A percentile compares a stretch with the other conserved stretches of the same genome.
These are phyloP conservation scores for Hericium erinaceus DNA, from an alignment of 768 basidiomycete genomes.

Conservation along the genomic window DNA sequence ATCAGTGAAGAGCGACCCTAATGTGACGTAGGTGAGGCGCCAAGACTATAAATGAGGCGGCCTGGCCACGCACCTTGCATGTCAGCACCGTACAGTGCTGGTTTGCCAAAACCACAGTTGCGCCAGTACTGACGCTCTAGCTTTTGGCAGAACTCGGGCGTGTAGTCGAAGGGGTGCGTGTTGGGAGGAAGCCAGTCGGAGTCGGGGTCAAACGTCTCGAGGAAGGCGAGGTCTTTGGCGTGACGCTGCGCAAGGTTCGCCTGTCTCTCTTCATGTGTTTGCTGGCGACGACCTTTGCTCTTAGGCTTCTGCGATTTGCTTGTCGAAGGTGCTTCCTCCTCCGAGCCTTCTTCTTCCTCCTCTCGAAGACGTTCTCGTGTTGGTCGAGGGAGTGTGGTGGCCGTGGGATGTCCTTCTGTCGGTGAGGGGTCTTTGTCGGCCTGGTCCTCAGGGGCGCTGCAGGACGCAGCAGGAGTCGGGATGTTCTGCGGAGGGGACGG, in stretches of 20 bases:
- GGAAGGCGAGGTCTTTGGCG: conserved; percentile 43
- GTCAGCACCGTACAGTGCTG: conserved; percentile 99
- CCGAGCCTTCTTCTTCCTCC: conserved; percentile 12
- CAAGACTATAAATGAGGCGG: too few relatives aligned
- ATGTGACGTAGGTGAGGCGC: too few relatives aligned
- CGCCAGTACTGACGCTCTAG: conserved; percentile 91
- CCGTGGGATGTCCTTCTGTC: not conserved
- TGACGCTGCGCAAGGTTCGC: conserved; percentile 41
- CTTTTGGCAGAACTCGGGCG: conserved; percentile 76
- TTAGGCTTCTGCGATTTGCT: conserved; percentile 20
- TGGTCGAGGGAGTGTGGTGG: conserved; percentile 1
- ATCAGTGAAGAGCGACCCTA: conserved; percentile 65
- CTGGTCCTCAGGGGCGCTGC: conserved; percentile 7
- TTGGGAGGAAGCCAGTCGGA: conserved; percentile 73
- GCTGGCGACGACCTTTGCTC: conserved; percentile 32
- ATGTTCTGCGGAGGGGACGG: conserved; percentile 35
- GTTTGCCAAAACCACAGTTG: conserved; percentile 76
- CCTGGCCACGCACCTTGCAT: conserved; percentile 57
- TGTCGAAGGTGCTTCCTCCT: conserved; percentile 21
- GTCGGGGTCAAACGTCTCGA: conserved; percentile 62
- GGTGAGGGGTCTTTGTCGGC: not conserved
- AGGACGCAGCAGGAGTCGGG: conserved; percentile 19
- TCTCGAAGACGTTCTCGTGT: conserved; percentile 10
- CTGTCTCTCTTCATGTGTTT: conserved; percentile 32
- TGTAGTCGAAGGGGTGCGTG: conserved; percentile 72